Conservation (phyloP, 2,329 filamentous ascomycete species). For the Cadophora sp. region DNA sequence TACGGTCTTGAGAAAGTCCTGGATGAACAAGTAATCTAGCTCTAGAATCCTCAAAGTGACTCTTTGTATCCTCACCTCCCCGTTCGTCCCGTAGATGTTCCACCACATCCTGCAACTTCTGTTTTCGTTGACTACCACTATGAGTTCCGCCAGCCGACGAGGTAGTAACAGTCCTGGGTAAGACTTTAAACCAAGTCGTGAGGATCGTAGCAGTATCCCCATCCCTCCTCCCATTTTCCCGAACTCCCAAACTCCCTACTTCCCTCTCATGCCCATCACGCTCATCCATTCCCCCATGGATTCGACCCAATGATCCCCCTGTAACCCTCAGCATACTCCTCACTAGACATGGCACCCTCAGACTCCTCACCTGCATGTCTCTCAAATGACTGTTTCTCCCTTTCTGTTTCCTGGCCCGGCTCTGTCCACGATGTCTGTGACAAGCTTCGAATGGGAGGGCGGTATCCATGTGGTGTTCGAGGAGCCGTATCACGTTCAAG, state of each 20-base stretch:
- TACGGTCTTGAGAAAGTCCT: neutral
- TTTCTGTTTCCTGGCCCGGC: neutral
- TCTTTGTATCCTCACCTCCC: neutral
- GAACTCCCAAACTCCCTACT: neutral
- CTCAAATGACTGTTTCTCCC: neutral
- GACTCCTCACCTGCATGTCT: neutral
- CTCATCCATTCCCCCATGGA: slow-evolving; percentile 7
- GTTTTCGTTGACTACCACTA: neutral
- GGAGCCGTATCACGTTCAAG: neutral
- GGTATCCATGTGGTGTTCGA: neutral
- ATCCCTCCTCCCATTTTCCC: neutral
- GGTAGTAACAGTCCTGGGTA: neutral
- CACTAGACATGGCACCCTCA: slow-evolving; percentile 3
- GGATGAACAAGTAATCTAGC: too few species aligned
- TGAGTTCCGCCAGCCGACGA: too few species aligned
- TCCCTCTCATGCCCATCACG: neutral
- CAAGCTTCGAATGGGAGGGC: neutral
- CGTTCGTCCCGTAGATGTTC: neutral
- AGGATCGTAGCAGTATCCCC: slow-evolving; percentile 7
- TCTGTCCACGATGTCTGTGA: slow-evolving; percentile 6
- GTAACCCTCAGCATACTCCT: slow-evolving; percentile 16
- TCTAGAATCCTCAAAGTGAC: neutral
- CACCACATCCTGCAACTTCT: neutral
- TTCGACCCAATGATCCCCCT: slow-evolving; percentile 15
- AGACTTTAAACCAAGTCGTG: neutral